These are phyloP conservation scores for Ceratobasidium sp. DNA, from an alignment of 1,284 basidiomycete genomes.

Conservation along the genomic window DNA sequence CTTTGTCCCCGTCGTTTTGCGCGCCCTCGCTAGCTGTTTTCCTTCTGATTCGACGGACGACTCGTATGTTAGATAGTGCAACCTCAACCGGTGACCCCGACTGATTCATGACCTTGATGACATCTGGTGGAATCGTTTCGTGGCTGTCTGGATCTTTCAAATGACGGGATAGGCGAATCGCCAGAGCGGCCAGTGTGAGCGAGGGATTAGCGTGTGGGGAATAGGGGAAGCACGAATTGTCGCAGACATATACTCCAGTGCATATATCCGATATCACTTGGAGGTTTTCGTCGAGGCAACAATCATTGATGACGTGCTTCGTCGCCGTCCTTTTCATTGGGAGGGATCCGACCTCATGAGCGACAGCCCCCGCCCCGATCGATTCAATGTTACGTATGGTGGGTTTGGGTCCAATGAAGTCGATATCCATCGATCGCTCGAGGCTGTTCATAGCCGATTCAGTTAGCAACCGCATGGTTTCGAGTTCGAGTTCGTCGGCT, in stretches of 20 bases:
- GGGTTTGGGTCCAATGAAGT: slow-evolving; percentile 22
- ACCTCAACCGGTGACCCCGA: slow-evolving; percentile 30
- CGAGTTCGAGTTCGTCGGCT: too few relatives aligned
- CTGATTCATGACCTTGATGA: slow-evolving; percentile 32
- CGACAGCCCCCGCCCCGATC: slow-evolving; percentile 38
- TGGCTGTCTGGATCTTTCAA: not conserved
- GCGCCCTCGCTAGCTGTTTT: too few relatives aligned
- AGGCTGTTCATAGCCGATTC: slow-evolving; percentile 22
- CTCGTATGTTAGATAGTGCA: slow-evolving; percentile 10
- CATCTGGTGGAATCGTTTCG: not conserved
- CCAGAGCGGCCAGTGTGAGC: slow-evolving; percentile 49
- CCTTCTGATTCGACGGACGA: not conserved
- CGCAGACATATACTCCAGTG: slow-evolving; percentile 49
- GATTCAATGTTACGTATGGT: not conserved
- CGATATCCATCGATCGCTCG: not conserved
- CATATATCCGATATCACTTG: slow-evolving; percentile 20
- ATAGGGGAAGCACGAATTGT: slow-evolving; percentile 49
- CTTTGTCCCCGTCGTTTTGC: too few relatives aligned
- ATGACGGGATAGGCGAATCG: slow-evolving; percentile 46
- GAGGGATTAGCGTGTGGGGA: slow-evolving; percentile 51
- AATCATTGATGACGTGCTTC: too few relatives aligned
- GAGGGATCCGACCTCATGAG: slow-evolving; percentile 43
- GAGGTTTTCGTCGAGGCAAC: slow-evolving; percentile 41
- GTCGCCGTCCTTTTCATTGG: slow-evolving; percentile 11
- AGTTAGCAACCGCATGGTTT: slow-evolving; percentile 30